Base-by-base conservation (phyloP, 768 basidiomycete species). In the Mycena alexandri region DNA sequence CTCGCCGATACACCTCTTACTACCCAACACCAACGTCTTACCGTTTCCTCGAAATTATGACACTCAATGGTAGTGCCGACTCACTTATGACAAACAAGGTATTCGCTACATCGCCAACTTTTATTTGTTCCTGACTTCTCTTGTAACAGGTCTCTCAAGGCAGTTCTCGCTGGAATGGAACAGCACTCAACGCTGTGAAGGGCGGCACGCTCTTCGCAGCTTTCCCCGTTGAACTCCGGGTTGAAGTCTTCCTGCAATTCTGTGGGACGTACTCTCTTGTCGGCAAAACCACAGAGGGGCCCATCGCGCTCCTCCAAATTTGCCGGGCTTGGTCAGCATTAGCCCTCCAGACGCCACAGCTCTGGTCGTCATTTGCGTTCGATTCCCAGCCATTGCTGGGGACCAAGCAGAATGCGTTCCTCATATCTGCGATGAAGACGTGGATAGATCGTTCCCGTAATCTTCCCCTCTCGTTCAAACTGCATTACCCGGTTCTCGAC, bases 341-440 rank as follows among this genome's bases (percentile, higher is more conserved):
- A 16, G 81, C 76, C 25, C 53, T 77, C 17, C 73, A 74, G 9
- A 82, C 82, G 0, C 83, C 86, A 11, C 78, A 76, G 58, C 73
- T 88, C 25, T 88, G 87, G 87, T 80, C 82, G 16, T 79, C 82
- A 1, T 82, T 88, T 61, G 74, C 78, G 60, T 68, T 85, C 65
- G 74, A 79, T 22, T 67, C 81, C 34, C 57, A 68, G 22, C 48
- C 44, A 21, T 34, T 60, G 25, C 50, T 43, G 57, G 41, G 73
- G 69, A 61, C 72, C 68, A 24, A 68, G 62, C 36, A 53, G 59
- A 25, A 51, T 60, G 41, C 54, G 38, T 54, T 70, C 61, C 61
- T 75, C 44, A 65, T 80, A 54, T 65, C 63, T 22, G 63, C 71
- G 5, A 69, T 82, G 73, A 58, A 74, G 29, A 54, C 74, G 9